Evolutionary conservation across 2,329 filamentous ascomycete genomes (phyloP).

Genomic region (Dothideomycetidae sp.): DNA sequence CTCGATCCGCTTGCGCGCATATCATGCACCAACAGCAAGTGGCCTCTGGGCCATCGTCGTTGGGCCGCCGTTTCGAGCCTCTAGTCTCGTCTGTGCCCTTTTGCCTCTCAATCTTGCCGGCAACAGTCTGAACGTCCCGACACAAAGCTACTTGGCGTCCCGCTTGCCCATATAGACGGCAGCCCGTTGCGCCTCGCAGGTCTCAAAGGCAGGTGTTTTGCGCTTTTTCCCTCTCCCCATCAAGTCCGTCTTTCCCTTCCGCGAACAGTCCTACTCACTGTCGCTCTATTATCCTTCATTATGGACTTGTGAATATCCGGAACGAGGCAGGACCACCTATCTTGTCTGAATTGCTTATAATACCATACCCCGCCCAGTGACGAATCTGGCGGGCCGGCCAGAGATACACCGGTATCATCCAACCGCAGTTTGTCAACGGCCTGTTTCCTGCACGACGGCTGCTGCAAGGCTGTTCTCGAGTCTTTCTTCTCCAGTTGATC

Average conservation of each 20-base stretch:
- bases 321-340: neutral
- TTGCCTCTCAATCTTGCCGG: neutral
- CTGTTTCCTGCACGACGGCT: neutral
- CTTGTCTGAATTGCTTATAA: too few relatives aligned
- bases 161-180: slow-evolving; percentile 9
- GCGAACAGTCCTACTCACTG: neutral
- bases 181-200: slow-evolving; percentile 8
- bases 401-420: neutral
- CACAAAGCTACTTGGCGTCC: slow-evolving; percentile 8
- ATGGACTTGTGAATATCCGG: neutral
- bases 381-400: too few relatives aligned
- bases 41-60: neutral
- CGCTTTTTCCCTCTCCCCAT: slow-evolving; percentile 2
- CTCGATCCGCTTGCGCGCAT: neutral
- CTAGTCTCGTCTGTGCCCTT: slow-evolving; percentile 6
- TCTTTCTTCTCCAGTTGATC: neutral
- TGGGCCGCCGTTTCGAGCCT: slow-evolving; percentile 5
- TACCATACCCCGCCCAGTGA: too few relatives aligned
- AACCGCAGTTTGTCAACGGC: neutral
- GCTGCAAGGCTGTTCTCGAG: neutral
- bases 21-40: neutral
- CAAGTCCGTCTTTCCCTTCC: neutral
- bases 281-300: neutral
- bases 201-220: slow-evolving; percentile 5
- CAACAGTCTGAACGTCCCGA: slow-evolving; percentile 1